These are phyloP conservation scores for Castanospermum australe DNA, from an alignment of 306 rosid species.

Conservation along the genomic window DNA sequence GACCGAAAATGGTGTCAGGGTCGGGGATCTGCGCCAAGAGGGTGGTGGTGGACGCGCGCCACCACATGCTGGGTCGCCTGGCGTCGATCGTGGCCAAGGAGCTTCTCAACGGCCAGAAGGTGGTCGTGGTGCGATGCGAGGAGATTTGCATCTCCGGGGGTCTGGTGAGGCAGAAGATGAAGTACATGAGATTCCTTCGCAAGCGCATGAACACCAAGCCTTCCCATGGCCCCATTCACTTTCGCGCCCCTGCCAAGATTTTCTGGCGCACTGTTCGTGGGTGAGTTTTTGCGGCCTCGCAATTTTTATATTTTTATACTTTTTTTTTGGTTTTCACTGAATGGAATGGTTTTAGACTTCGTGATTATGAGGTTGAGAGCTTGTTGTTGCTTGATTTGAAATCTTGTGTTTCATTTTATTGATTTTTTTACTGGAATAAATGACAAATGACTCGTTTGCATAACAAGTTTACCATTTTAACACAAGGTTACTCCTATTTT, in stretches of 20 bases:
- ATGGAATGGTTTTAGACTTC: no score
- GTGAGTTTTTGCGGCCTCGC: no score
- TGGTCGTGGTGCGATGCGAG: constrained; percentile 63
- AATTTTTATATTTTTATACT: no score
- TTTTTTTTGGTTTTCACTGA: neutral
- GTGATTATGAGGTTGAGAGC: neutral
- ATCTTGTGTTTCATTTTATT: neutral
- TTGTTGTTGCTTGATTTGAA: neutral
- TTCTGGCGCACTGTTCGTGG: constrained; percentile 88
- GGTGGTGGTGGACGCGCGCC: constrained; percentile 75
- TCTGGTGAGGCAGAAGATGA: constrained; percentile 74
- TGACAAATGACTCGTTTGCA: neutral
- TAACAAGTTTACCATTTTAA: neutral
- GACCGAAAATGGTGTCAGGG: constrained; percentile 60
- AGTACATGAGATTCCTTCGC: constrained; percentile 72
- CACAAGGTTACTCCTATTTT: neutral
- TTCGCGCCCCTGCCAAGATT: constrained; percentile 74
- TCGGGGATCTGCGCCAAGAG: constrained; percentile 73
- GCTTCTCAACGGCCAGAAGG: constrained; percentile 71
- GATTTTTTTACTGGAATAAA: neutral
- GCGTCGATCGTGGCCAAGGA: constrained; percentile 71
- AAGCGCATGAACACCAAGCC: constrained; percentile 86
- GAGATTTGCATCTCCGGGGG: constrained; percentile 80
- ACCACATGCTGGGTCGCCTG: constrained; percentile 77
- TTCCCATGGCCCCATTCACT: constrained; percentile 79